A percentile compares a stretch with the other conserved stretches of the same genome.
Conservation (phyloP, 1,139 yeast genomes). For the Hanseniaspora sp. region DNA sequence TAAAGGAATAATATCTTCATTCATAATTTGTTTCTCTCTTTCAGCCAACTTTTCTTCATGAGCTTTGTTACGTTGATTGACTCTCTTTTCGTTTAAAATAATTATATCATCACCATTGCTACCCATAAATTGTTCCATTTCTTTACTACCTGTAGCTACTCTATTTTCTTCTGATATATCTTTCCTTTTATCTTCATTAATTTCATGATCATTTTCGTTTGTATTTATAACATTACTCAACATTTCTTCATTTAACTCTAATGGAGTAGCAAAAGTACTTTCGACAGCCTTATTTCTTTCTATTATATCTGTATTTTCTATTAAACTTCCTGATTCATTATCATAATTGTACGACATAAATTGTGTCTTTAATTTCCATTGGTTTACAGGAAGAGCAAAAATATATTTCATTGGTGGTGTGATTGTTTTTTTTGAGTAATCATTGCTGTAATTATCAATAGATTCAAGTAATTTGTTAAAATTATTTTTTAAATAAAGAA, state of each 20-base stretch:
- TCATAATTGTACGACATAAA: background rate
- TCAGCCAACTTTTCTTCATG: constrained; percentile 19
- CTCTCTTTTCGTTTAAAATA: constrained; percentile 30
- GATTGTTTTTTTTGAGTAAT: background rate
- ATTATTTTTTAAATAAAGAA: background rate
- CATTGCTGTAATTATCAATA: background rate
- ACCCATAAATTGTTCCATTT: too few species aligned
- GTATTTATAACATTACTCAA: constrained; percentile 5
- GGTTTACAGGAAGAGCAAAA: background rate
- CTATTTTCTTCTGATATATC: too few species aligned
- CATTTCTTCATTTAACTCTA: constrained; percentile 2
- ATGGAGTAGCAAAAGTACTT: background rate
- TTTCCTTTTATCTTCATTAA: background rate
- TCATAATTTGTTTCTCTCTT: constrained; percentile 19
- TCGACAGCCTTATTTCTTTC: background rate
- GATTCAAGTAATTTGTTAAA: background rate
- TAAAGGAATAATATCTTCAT: constrained; percentile 25
- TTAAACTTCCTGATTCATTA: background rate
- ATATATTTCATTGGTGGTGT: background rate
- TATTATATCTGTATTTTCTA: constrained; percentile 3
- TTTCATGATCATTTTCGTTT: background rate
- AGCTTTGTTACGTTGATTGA: constrained; percentile 34
- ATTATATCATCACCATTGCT: constrained; percentile 23
- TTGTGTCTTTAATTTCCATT: background rate
- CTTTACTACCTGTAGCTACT: too few species aligned